Conservation (phyloP, 129 eudicot genomes). For the Kitagawia praeruptora region DNA sequence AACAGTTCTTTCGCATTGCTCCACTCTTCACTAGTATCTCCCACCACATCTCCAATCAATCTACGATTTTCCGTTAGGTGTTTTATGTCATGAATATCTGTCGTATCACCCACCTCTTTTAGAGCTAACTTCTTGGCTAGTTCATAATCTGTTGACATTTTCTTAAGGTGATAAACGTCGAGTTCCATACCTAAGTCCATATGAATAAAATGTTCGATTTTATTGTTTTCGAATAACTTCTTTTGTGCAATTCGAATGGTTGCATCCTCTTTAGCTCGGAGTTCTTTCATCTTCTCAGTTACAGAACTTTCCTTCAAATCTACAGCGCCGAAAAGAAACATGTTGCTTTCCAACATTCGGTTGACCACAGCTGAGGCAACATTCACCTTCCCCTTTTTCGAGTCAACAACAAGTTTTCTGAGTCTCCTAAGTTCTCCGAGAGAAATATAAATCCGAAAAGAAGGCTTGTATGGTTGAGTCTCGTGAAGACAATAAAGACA, state of each 20-base stretch:
- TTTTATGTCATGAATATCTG: too few relatives aligned
- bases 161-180: too few relatives aligned
- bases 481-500: too few relatives aligned
- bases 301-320: slow-evolving; percentile 41
- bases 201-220: slow-evolving; percentile 55
- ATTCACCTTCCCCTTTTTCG: too few relatives aligned
- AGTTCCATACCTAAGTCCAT: slow-evolving; percentile 73
- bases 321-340: too few relatives aligned
- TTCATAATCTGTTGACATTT: too few relatives aligned
- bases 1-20: too few relatives aligned
- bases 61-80: too few relatives aligned
- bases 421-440: background rate
- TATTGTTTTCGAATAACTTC: slow-evolving; percentile 55
- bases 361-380: slow-evolving; percentile 31
- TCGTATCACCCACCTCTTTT: slow-evolving; percentile 10
- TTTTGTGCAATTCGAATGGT: slow-evolving; percentile 48
- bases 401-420: slow-evolving; percentile 33
- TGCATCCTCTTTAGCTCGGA: slow-evolving; percentile 48
- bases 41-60: too few relatives aligned
- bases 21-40: too few relatives aligned
- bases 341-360: too few relatives aligned
- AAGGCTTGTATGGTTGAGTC: too few relatives aligned
- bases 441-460: slow-evolving; percentile 1
- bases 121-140: background rate
- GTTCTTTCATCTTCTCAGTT: slow-evolving; percentile 56